phyloP scores from a whole-genome alignment of 2,329 filamentous ascomycete species.

The Chaetomium olivaceum region DNA sequence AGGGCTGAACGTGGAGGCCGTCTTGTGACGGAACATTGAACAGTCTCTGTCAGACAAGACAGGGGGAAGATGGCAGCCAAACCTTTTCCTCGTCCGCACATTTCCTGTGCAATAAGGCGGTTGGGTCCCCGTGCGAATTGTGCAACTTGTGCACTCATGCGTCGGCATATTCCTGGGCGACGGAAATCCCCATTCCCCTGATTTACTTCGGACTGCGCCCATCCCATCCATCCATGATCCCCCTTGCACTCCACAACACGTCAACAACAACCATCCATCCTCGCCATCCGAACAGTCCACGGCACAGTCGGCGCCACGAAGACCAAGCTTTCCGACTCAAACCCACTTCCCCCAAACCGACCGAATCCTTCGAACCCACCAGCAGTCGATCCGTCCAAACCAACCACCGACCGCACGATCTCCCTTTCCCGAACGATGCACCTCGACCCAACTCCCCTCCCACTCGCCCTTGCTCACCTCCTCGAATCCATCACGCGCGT shows the following conservation, averaged over 20 bases:
- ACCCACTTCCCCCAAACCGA: neutral
- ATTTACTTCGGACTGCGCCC: neutral
- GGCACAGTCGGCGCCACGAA: neutral
- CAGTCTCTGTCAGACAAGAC: neutral
- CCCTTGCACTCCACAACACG: too few relatives aligned
- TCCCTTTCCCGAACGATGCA: neutral
- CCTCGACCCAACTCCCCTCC: constrained; percentile 9
- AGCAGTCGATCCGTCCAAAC: neutral
- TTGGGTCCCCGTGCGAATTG: neutral
- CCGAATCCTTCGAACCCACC: neutral
- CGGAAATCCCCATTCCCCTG: constrained; percentile 2
- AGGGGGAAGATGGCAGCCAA: neutral
- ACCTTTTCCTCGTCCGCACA: neutral
- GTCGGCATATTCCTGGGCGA: neutral
- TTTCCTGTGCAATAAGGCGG: too few relatives aligned
- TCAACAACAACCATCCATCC: neutral
- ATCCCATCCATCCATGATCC: neutral
- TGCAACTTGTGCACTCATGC: neutral
- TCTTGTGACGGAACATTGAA: neutral
- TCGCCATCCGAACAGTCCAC: too few relatives aligned
- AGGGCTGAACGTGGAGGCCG: neutral
- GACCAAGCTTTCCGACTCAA: neutral
- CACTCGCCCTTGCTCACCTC: neutral
- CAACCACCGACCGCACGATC: neutral
- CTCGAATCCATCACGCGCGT: constrained; percentile 4